Evolutionary conservation across 2,329 filamentous ascomycete genomes (phyloP).

Genomic region (Eutypella sp.): DNA sequence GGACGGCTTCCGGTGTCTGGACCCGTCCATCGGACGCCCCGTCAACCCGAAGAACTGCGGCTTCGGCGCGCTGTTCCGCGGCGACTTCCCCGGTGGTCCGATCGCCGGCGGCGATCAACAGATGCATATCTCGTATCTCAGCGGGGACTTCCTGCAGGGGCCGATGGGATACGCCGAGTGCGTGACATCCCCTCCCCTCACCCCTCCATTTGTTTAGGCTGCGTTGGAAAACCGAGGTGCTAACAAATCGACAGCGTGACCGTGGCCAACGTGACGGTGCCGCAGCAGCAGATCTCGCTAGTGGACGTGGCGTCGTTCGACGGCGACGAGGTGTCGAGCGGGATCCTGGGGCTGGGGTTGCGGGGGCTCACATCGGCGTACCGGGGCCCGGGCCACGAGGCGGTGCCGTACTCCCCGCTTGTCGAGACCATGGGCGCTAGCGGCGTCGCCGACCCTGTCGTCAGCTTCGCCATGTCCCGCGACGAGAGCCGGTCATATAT

Average conservation of each 20-base stretch:
- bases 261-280: constrained; percentile 21
- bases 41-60: constrained; percentile 16
- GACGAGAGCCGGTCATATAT: constrained; percentile 25
- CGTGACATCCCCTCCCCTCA: background rate
- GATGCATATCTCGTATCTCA: constrained; percentile 26
- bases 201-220: background rate
- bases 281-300: constrained; percentile 27
- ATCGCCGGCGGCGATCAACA: constrained; percentile 21
- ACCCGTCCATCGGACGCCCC: constrained; percentile 14
- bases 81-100: constrained; percentile 24
- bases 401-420: constrained; percentile 22
- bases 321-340: constrained; percentile 27
- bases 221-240: too few species aligned
- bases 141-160: constrained; percentile 22
- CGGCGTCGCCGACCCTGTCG: constrained; percentile 17
- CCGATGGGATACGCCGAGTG: constrained; percentile 27
- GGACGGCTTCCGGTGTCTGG: constrained; percentile 22
- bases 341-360: constrained; percentile 28
- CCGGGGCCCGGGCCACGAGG: constrained; percentile 13
- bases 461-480: constrained; percentile 29
- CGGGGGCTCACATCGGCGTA: constrained; percentile 24
- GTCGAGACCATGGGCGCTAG: constrained; percentile 22
- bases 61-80: constrained; percentile 24
- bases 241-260: constrained; percentile 17
- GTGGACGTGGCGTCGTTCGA: constrained; percentile 23